A percentile compares a stretch with the other conserved stretches of the same genome.
These are phyloP conservation scores for Tulasnella sp. DNA, from an alignment of 768 basidiomycete species.

Conservation along the genomic window DNA sequence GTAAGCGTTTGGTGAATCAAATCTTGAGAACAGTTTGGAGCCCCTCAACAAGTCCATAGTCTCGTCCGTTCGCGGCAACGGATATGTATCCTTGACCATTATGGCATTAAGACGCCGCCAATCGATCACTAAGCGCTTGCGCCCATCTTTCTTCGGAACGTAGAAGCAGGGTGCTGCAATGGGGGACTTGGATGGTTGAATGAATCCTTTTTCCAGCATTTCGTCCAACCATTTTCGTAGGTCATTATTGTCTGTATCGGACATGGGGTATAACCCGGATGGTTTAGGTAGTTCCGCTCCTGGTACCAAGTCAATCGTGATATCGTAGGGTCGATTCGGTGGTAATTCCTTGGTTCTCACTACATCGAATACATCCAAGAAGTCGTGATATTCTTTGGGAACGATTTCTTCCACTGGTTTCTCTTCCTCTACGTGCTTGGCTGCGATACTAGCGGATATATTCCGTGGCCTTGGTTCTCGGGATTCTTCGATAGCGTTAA, in stretches of 20 bases:
- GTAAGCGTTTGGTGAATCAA: conserved; percentile 21
- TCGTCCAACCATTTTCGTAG: conserved; percentile 41
- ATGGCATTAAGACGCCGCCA: background rate
- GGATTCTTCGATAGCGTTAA: background rate
- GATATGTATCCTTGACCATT: background rate
- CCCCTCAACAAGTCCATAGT: background rate
- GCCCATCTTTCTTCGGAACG: conserved; percentile 26
- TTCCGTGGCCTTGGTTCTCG: background rate
- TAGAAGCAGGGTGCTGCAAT: conserved; percentile 25
- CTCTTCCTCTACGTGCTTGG: background rate
- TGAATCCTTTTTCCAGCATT: conserved; percentile 42
- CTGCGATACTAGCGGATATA: background rate
- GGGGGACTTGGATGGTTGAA: conserved; percentile 37
- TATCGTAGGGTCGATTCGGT: conserved; percentile 41
- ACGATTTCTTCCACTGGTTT: conserved; percentile 21
- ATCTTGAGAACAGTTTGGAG: background rate
- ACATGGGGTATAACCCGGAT: conserved; percentile 41
- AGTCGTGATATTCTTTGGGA: conserved; percentile 38
- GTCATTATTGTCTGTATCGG: conserved; percentile 38
- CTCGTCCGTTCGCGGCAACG: conserved; percentile 30
- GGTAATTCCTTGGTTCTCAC: conserved; percentile 38
- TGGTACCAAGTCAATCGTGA: conserved; percentile 39
- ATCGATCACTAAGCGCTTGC: background rate
- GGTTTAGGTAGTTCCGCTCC: conserved; percentile 34
- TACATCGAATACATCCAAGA: conserved; percentile 36